A percentile compares a stretch with the other conserved stretches of the same genome.
Evolutionary conservation across 2,329 filamentous ascomycete genomes (phyloP).

Genomic region (Verticillium nonalfalfae): DNA sequence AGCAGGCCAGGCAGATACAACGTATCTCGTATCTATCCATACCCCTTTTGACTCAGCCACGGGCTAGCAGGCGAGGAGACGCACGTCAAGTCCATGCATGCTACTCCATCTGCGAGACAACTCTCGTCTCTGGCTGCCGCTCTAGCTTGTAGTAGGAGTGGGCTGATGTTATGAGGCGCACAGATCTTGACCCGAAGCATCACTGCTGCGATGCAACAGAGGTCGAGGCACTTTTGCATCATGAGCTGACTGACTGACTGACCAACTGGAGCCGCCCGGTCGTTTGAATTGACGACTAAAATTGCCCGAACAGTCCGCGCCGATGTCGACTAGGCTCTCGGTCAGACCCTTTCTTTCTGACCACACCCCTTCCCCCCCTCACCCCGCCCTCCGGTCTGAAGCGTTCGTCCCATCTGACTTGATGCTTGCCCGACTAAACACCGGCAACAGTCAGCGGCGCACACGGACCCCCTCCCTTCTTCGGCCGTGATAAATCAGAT

Average conservation of each 20-base stretch:
- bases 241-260: too few relatives aligned
- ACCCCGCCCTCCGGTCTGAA: neutral
- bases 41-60: too few relatives aligned
- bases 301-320: neutral
- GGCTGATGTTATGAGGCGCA: too few relatives aligned
- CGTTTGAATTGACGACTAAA: too few relatives aligned
- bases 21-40: too few relatives aligned
- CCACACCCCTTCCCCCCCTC: too few relatives aligned
- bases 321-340: neutral
- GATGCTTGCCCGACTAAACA: neutral
- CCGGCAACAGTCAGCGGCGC: neutral
- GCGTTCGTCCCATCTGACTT: neutral
- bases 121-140: neutral
- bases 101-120: neutral
- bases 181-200: too few relatives aligned
- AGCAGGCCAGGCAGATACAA: too few relatives aligned
- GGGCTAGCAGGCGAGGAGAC: too few relatives aligned
- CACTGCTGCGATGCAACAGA: too few relatives aligned
- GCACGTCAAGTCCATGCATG: neutral
- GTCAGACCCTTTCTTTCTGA: neutral
- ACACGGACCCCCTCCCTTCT: neutral
- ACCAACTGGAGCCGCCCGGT: too few relatives aligned
- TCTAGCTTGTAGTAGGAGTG: neutral
- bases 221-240: too few relatives aligned
- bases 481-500: neutral